Evolutionary conservation across 2,329 filamentous ascomycete genomes (phyloP).

Genomic region (Fusarium sp.): DNA sequence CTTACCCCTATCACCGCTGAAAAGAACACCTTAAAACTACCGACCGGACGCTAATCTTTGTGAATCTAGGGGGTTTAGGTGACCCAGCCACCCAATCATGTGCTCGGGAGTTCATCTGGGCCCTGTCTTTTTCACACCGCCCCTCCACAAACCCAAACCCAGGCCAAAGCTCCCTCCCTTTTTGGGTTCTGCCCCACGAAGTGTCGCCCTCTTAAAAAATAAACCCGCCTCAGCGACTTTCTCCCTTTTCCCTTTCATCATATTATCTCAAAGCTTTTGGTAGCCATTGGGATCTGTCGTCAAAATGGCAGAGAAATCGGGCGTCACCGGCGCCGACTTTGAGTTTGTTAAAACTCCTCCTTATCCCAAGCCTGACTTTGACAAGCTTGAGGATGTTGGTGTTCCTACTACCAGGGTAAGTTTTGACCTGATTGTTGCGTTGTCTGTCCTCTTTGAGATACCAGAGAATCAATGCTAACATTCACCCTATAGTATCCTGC

Average conservation of each 20-base stretch:
- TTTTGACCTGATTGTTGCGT: slow-evolving; percentile 15
- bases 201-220: slow-evolving; percentile 29
- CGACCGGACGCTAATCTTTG: slow-evolving; percentile 18
- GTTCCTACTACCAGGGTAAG: slow-evolving; percentile 53
- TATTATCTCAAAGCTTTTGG: slow-evolving; percentile 29
- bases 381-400: slow-evolving; percentile 69
- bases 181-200: slow-evolving; percentile 34
- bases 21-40: slow-evolving; percentile 30
- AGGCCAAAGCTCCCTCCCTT: slow-evolving; percentile 29
- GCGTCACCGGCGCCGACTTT: slow-evolving; percentile 49
- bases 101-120: not conserved
- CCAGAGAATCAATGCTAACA: slow-evolving; percentile 2
- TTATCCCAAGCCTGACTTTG: slow-evolving; percentile 65
- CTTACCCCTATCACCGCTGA: slow-evolving; percentile 19
- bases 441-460: slow-evolving; percentile 31
- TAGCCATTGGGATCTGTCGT: slow-evolving; percentile 42
- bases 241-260: slow-evolving; percentile 21
- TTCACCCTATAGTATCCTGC: slow-evolving; percentile 56
- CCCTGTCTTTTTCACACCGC: slow-evolving; percentile 33
- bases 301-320: slow-evolving; percentile 48
- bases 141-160: slow-evolving; percentile 22
- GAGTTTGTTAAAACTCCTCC: slow-evolving; percentile 55
- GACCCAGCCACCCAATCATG: slow-evolving; percentile 10
- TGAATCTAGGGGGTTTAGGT: slow-evolving; percentile 4
- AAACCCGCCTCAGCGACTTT: slow-evolving; percentile 22